Evolutionary conservation across 129 eudicot species (phyloP).

Genomic region (Helichrysum umbraculigerum): DNA sequence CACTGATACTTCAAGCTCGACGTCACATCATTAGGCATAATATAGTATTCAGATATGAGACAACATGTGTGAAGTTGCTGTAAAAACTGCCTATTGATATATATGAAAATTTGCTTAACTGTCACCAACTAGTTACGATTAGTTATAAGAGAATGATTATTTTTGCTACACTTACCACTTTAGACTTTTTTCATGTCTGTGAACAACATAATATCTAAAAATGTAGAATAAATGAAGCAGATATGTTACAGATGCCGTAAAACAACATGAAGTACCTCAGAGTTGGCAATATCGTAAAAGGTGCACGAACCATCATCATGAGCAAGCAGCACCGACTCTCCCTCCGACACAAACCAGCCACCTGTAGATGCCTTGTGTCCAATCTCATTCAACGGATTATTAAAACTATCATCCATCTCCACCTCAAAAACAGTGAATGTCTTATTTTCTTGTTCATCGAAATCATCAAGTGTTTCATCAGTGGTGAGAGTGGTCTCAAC

Average conservation of each 20-base stretch:
- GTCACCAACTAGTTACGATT: neutral
- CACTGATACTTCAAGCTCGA: neutral
- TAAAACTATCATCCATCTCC: constrained; percentile 53
- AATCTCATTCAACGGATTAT: constrained; percentile 50
- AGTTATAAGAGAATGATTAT: neutral
- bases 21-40: neutral
- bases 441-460: constrained; percentile 60
- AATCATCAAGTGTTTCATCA: constrained; percentile 75
- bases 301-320: constrained; percentile 89
- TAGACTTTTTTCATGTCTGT: neutral
- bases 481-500: constrained; percentile 45
- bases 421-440: constrained; percentile 56
- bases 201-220: neutral
- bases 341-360: constrained; percentile 96
- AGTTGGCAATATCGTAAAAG: constrained; percentile 73
- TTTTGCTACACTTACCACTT: neutral
- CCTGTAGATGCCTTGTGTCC: constrained; percentile 76
- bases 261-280: constrained; percentile 56
- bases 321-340: constrained; percentile 84
- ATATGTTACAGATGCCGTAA: neutral
- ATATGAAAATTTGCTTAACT: neutral
- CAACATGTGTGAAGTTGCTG: neutral
- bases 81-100: neutral
- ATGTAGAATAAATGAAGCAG: constrained; percentile 2
- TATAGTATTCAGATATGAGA: neutral